Percentiles rank a stretch among this genome's conserved stretches.
Conservation (phyloP, 495 filamentous ascomycete species). For the Talaromyces stipitatus region DNA sequence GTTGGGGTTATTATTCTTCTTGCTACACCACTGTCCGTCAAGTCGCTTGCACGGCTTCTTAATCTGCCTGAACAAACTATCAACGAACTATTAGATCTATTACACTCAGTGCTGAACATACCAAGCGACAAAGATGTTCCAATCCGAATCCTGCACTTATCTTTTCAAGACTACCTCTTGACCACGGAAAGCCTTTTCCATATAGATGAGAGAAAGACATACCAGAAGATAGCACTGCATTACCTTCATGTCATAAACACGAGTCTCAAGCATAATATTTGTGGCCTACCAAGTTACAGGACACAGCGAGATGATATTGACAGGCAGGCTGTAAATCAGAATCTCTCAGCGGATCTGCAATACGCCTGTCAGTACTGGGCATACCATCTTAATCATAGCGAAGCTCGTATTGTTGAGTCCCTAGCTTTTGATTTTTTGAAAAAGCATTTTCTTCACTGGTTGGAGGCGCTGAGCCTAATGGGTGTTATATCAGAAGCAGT, state of each 20-base stretch:
- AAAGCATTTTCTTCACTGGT: conserved; percentile 20
- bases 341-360: conserved; percentile 12
- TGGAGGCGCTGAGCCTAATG: conserved; percentile 18
- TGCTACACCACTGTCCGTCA: conserved; percentile 16
- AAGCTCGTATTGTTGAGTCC: conserved; percentile 17
- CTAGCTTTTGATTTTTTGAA: conserved; percentile 25
- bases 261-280: conserved; percentile 8
- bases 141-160: too few species aligned
- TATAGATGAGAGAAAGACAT: too few species aligned
- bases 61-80: conserved; percentile 5
- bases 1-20: conserved; percentile 22
- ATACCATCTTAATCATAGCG: conserved; percentile 17
- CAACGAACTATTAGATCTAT: conserved; percentile 7
- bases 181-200: too few species aligned
- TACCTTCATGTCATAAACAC: too few species aligned
- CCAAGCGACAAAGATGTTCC: too few species aligned
- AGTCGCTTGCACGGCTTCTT: conserved; percentile 12
- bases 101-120: conserved; percentile 8
- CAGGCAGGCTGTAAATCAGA: neutral
- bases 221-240: too few species aligned
- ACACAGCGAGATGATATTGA: neutral
- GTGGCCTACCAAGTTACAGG: conserved; percentile 4
- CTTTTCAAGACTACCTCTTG: too few species aligned
- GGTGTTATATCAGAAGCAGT: conserved; percentile 4
- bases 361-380: conserved; percentile 29